These are phyloP conservation scores for Monosporozyma siamensis DNA, from an alignment of 805 yeast genomes.

Conservation along the genomic window DNA sequence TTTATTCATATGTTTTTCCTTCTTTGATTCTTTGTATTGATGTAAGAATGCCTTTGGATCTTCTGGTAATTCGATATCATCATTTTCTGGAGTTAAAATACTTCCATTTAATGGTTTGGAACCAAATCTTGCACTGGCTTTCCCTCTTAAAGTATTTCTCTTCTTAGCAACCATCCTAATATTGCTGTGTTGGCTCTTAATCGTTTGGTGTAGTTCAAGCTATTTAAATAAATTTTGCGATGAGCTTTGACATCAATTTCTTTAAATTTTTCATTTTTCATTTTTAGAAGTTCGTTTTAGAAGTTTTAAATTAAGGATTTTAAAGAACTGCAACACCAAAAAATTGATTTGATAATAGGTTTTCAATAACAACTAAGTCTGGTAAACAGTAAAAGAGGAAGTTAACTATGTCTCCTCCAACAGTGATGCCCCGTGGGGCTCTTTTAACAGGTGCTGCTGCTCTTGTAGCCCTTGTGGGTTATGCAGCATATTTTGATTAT, in stretches of 20 bases:
- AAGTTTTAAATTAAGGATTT: no score
- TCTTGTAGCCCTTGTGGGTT: conserved; percentile 36
- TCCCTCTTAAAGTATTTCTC: conserved; percentile 38
- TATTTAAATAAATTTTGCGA: not conserved
- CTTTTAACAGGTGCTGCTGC: conserved; percentile 3
- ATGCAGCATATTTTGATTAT: conserved; percentile 86
- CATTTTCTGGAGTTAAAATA: not conserved
- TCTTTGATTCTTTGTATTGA: conserved; percentile 43
- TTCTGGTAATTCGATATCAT: conserved; percentile 20
- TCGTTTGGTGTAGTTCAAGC: conserved; percentile 2
- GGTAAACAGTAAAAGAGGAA: not conserved
- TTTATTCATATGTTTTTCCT: conserved; percentile 38
- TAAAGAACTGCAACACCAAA: no score
- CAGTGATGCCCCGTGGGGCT: conserved; percentile 3
- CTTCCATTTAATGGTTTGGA: conserved; percentile 30
- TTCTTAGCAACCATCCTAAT: conserved; percentile 35
- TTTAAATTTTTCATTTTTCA: no score
- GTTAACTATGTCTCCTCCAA: not conserved
- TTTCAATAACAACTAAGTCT: no score
- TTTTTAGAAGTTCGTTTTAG: no score
- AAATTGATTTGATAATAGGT: no score
- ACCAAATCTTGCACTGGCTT: conserved; percentile 28
- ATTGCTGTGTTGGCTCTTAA: not conserved
- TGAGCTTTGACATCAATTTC: no score
- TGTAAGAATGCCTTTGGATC: conserved; percentile 43